These are phyloP conservation scores for Leccinum incarnatum DNA, from an alignment of 768 basidiomycete species.

Conservation along the genomic window DNA sequence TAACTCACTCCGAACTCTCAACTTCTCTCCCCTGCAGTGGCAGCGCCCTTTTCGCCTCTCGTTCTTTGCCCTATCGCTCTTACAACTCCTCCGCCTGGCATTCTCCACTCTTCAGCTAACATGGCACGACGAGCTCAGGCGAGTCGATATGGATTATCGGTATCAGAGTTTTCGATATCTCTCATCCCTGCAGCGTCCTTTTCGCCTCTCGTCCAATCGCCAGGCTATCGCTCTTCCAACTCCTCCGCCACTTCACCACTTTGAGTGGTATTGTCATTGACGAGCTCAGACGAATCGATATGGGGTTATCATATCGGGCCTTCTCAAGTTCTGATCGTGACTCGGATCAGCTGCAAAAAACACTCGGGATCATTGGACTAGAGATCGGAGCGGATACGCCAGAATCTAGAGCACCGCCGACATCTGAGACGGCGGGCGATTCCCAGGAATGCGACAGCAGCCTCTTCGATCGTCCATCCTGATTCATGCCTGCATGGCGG, in stretches of 20 bases:
- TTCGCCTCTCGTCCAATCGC: background rate
- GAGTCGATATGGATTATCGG: background rate
- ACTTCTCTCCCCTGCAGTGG: background rate
- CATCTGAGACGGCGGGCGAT: background rate
- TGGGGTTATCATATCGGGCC: background rate
- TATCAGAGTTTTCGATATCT: background rate
- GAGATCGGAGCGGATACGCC: background rate
- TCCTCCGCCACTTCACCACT: background rate
- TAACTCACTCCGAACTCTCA: background rate
- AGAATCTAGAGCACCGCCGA: background rate
- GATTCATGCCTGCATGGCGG: background rate
- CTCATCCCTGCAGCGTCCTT: background rate
- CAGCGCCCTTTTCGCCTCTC: background rate
- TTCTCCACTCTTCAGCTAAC: background rate
- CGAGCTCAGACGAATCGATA: background rate
- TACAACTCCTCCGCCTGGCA: background rate
- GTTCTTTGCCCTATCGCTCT: background rate
- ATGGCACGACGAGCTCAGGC: background rate
- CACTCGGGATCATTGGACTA: background rate
- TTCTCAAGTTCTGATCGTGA: background rate
- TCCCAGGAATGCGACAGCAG: background rate
- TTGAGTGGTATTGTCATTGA: background rate
- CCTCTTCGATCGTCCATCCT: background rate
- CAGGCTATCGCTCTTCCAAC: background rate
- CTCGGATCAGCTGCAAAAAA: background rate